A percentile compares a stretch with the other conserved stretches of the same genome.
Evolutionary conservation across 1,284 basidiomycete genomes (phyloP).

Genomic region (Pyrrhoderma noxium): DNA sequence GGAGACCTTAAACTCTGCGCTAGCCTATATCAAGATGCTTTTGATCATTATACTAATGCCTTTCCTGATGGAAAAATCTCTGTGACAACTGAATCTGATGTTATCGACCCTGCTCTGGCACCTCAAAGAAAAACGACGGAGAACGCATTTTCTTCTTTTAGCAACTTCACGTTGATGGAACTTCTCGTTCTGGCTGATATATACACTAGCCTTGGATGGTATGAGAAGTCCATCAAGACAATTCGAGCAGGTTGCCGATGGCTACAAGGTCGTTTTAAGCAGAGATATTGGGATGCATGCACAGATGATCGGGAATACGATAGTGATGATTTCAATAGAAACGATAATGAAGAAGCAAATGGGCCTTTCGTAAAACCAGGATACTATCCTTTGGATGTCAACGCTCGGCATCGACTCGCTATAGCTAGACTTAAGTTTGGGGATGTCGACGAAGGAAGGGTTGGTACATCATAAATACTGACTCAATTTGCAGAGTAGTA

Average conservation of each 20-base stretch:
- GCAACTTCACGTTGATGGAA: conserved; percentile 54
- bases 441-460: conserved; percentile 77
- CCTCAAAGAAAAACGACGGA: conserved; percentile 23
- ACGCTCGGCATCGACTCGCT: conserved; percentile 81
- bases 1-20: conserved; percentile 60
- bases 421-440: conserved; percentile 79
- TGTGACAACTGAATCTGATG: conserved; percentile 21
- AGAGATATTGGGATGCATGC: conserved; percentile 75
- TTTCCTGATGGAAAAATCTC: conserved; percentile 28
- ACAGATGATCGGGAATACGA: conserved; percentile 90
- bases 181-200: conserved; percentile 79
- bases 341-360: conserved; percentile 14
- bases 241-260: conserved; percentile 79
- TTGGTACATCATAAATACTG: conserved; percentile 25
- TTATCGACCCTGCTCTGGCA: conserved; percentile 38
- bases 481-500: neutral
- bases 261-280: conserved; percentile 76
- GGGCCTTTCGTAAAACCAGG: conserved; percentile 32
- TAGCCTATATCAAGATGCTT: conserved; percentile 56
- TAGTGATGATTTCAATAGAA: conserved; percentile 27
- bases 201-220: conserved; percentile 63
- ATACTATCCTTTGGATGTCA: conserved; percentile 66
- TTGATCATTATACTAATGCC: conserved; percentile 32
- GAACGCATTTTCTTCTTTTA: conserved; percentile 25
- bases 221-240: conserved; percentile 62